phyloP scores from a whole-genome alignment of 768 basidiomycete genomes.

The Bullera alba region DNA sequence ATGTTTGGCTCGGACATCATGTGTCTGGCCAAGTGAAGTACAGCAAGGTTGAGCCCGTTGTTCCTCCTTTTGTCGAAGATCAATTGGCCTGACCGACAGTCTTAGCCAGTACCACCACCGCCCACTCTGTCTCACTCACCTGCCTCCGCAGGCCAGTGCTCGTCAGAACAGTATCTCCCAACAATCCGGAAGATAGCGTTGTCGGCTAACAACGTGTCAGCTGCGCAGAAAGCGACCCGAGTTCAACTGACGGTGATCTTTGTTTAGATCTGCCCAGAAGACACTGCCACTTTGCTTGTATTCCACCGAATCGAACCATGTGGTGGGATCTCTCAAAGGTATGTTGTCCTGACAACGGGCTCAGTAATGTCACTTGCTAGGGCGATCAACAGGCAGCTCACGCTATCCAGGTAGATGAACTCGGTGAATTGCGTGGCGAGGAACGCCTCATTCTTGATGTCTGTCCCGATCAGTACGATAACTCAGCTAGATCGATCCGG shows the following conservation, averaged over 20 bases:
- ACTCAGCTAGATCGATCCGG: neutral
- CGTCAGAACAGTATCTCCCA: slow-evolving; percentile 43
- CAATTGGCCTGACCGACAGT: slow-evolving; percentile 46
- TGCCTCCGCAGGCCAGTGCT: slow-evolving; percentile 48
- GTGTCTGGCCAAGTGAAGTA: slow-evolving; percentile 45
- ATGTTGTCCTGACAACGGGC: slow-evolving; percentile 50
- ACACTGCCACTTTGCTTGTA: slow-evolving; percentile 45
- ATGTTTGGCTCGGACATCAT: slow-evolving; percentile 43
- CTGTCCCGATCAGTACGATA: neutral
- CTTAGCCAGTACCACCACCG: neutral
- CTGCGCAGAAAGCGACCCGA: neutral
- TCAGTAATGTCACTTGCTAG: neutral
- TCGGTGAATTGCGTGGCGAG: slow-evolving; percentile 38
- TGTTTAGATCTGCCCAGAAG: slow-evolving; percentile 50
- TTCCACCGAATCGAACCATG: slow-evolving; percentile 45
- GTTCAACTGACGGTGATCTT: slow-evolving; percentile 43
- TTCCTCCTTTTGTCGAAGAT: slow-evolving; percentile 49
- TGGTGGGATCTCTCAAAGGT: slow-evolving; percentile 44
- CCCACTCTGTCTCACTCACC: slow-evolving; percentile 5
- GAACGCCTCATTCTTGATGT: slow-evolving; percentile 42
- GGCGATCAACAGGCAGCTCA: slow-evolving; percentile 7
- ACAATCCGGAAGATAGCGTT: slow-evolving; percentile 49
- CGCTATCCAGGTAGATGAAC: slow-evolving; percentile 42
- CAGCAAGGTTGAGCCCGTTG: slow-evolving; percentile 48
- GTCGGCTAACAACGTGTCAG: slow-evolving; percentile 31